These are phyloP conservation scores for Viridothelium virens DNA, from an alignment of 495 filamentous ascomycete genomes.

Conservation along the genomic window DNA sequence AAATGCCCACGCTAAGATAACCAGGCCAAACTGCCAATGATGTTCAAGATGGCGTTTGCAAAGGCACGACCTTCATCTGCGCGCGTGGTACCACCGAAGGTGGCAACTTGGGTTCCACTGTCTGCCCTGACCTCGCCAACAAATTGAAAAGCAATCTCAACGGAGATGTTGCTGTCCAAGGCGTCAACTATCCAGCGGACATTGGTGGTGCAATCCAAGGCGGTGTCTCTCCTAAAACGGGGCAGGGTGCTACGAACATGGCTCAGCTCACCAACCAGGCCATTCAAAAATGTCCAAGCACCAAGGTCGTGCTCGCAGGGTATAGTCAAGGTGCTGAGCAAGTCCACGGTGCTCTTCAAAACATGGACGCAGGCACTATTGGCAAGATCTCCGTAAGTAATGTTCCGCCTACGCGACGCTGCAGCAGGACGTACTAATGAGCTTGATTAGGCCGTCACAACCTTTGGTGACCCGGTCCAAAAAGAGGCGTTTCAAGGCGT, in stretches of 20 bases:
- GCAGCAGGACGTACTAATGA: not conserved
- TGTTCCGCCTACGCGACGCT: not conserved
- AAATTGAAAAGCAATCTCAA: conserved; percentile 21
- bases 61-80: conserved; percentile 8
- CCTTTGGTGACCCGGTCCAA: conserved; percentile 6
- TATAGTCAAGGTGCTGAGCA: conserved; percentile 30
- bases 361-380: not conserved
- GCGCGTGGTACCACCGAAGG: conserved; percentile 5
- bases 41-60: conserved; percentile 13
- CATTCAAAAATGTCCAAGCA: conserved; percentile 25
- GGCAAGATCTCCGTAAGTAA: conserved; percentile 7
- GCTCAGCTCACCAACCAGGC: conserved; percentile 20
- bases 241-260: conserved; percentile 21
- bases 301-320: conserved; percentile 29
- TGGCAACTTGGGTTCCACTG: conserved; percentile 25
- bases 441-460: not conserved
- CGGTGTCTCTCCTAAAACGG: conserved; percentile 11
- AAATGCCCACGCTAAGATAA: not conserved
- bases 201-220: conserved; percentile 22
- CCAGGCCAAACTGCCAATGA: not conserved
- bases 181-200: conserved; percentile 30
- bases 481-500: not conserved
- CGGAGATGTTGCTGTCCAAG: conserved; percentile 27
- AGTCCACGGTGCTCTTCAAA: conserved; percentile 24
- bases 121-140: conserved; percentile 30